Percentiles rank a stretch among this genome's conserved stretches.
Evolutionary conservation across 257 asterid species (phyloP).

Genomic region (Cinchona pubescens): DNA sequence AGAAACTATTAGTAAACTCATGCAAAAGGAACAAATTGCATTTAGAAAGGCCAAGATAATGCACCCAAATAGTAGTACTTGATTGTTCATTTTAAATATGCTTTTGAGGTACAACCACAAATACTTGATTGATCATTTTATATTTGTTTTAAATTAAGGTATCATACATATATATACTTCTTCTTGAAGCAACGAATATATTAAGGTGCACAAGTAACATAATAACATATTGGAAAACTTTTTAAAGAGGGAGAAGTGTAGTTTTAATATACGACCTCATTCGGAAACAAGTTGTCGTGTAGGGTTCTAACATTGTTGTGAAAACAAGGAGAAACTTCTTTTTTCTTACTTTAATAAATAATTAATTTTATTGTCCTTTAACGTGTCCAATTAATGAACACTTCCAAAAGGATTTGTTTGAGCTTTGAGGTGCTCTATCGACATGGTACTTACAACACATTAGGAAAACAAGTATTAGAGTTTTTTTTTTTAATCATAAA

Average conservation of each 20-base stretch:
- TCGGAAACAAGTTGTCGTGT: background rate
- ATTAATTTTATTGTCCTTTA: background rate
- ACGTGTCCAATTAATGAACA: background rate
- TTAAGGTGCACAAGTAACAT: background rate
- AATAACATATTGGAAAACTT: too few relatives aligned
- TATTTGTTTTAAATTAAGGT: too few relatives aligned
- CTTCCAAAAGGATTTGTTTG: background rate
- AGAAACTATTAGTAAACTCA: background rate
- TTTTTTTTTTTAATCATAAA: background rate
- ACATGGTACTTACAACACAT: too few relatives aligned
- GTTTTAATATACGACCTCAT: background rate
- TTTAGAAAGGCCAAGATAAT: background rate
- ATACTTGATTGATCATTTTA: too few relatives aligned
- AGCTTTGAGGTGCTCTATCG: background rate
- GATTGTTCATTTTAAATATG: background rate
- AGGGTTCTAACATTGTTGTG: background rate
- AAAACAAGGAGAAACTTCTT: background rate
- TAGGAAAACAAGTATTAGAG: background rate
- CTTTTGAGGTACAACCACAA: background rate
- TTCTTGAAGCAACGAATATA: background rate
- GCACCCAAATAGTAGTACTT: background rate
- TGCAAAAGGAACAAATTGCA: background rate
- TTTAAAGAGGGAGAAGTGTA: background rate
- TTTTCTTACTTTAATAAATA: background rate
- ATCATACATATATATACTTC: too few relatives aligned